A percentile compares a stretch with the other conserved stretches of the same genome.
These are phyloP conservation scores for Clarireedia hainanense DNA, from an alignment of 2,329 filamentous ascomycete genomes.

Conservation along the genomic window DNA sequence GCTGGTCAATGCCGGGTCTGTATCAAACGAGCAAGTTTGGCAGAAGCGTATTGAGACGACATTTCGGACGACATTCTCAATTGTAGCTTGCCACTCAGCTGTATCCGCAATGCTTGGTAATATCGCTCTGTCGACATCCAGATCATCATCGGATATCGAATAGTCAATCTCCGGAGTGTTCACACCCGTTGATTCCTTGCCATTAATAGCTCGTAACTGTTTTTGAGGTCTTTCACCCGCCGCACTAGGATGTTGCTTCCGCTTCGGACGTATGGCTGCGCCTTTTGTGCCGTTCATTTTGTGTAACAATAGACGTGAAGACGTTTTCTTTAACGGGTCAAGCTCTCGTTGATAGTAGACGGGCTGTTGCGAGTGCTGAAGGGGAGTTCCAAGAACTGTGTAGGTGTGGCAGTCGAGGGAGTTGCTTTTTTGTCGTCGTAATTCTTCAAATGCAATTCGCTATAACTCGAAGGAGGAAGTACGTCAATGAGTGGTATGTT, in stretches of 20 bases:
- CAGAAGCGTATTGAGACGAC: constrained; percentile 99
- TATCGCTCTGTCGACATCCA: constrained; percentile 31
- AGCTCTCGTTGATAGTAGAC: background rate
- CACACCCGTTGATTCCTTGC: constrained; percentile 28
- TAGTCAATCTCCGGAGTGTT: constrained; percentile 27
- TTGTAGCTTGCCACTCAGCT: constrained; percentile 90
- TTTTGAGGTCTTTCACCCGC: constrained; percentile 27
- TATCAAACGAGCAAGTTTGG: constrained; percentile 96
- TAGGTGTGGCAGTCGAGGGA: background rate
- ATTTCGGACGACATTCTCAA: constrained; percentile 87
- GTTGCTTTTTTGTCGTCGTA: constrained; percentile 5
- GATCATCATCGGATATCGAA: constrained; percentile 28
- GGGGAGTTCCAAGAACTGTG: background rate
- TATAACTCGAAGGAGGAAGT: constrained; percentile 23
- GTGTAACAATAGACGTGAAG: background rate
- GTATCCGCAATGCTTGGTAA: constrained; percentile 42
- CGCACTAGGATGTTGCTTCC: constrained; percentile 27
- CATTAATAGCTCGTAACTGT: constrained; percentile 27
- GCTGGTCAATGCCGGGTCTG: constrained; percentile 86
- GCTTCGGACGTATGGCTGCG: constrained; percentile 20
- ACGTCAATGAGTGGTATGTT: constrained; percentile 24
- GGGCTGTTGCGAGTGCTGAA: background rate
- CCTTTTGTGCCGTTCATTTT: constrained; percentile 25
- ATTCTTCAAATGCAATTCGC: constrained; percentile 7
- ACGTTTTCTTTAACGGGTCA: background rate